Percentiles rank a stretch among this genome's conserved stretches.
Evolutionary conservation across 306 rosid genomes (phyloP).

Genomic region (Trifolium repens): DNA sequence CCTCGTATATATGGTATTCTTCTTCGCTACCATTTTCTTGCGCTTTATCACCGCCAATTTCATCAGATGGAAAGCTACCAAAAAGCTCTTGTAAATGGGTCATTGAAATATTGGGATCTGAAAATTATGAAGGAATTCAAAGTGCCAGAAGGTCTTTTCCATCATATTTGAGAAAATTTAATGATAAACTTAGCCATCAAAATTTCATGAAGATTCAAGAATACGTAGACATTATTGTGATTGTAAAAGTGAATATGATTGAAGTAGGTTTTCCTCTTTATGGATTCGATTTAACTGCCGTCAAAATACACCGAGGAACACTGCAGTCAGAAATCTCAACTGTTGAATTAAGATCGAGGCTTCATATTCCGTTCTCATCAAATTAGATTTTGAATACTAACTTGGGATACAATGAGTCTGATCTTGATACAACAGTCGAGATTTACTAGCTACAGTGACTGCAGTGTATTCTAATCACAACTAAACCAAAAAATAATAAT

Average conservation of each 20-base stretch:
- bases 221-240: not conserved
- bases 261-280: not conserved
- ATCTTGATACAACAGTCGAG: not conserved
- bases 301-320: not conserved
- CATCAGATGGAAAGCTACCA: constrained; percentile 70
- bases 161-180: constrained; percentile 14
- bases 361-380: not conserved
- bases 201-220: not conserved
- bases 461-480: not conserved
- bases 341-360: not conserved
- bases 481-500: not conserved
- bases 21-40: constrained; percentile 58
- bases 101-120: constrained; percentile 74
- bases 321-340: not conserved
- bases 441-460: not conserved
- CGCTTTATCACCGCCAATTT: constrained; percentile 35
- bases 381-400: not conserved
- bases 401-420: not conserved
- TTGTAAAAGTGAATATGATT: not conserved
- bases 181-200: constrained; percentile 2
- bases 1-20: constrained; percentile 71
- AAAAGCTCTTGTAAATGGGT: constrained; percentile 82
- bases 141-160: constrained; percentile 4
- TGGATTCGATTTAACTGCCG: not conserved
- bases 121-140: constrained; percentile 55